Percentiles rank a stretch among this genome's conserved stretches.
These are phyloP conservation scores for Vigna nakashimae DNA, from an alignment of 306 rosid genomes.

Conservation along the genomic window DNA sequence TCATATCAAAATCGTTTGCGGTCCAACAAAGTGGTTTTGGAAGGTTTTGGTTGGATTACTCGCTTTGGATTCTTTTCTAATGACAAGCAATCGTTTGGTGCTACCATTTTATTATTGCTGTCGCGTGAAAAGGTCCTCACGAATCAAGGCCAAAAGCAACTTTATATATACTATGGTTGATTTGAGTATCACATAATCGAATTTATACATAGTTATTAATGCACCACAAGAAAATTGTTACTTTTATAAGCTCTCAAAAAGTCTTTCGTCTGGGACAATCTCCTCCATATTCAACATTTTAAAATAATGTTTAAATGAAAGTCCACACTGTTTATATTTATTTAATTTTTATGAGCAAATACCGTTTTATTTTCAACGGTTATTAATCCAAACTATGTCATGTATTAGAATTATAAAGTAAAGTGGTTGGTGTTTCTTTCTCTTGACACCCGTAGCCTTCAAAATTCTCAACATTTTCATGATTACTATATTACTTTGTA, in stretches of 20 bases:
- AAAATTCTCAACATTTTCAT: constrained; percentile 15
- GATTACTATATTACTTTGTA: constrained; percentile 1
- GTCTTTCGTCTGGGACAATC: background rate
- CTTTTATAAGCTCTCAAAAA: background rate
- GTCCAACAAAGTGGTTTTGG: background rate
- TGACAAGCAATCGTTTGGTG: background rate
- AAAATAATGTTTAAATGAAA: background rate
- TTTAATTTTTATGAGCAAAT: background rate
- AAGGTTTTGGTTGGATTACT: constrained; percentile 12
- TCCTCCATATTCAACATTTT: background rate
- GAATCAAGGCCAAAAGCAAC: background rate
- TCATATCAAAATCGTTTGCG: background rate
- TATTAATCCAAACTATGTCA: background rate
- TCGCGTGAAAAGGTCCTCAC: background rate
- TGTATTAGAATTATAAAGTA: background rate
- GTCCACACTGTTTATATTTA: background rate
- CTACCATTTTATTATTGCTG: background rate
- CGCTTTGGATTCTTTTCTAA: background rate
- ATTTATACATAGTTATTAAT: background rate
- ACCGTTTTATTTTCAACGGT: background rate
- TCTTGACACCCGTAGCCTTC: background rate
- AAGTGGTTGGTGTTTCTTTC: constrained; percentile 5
- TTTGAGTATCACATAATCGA: background rate
- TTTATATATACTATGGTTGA: background rate
- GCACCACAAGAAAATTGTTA: background rate